Evolutionary conservation across 306 rosid species (phyloP).

Genomic region (Rosa chinensis): DNA sequence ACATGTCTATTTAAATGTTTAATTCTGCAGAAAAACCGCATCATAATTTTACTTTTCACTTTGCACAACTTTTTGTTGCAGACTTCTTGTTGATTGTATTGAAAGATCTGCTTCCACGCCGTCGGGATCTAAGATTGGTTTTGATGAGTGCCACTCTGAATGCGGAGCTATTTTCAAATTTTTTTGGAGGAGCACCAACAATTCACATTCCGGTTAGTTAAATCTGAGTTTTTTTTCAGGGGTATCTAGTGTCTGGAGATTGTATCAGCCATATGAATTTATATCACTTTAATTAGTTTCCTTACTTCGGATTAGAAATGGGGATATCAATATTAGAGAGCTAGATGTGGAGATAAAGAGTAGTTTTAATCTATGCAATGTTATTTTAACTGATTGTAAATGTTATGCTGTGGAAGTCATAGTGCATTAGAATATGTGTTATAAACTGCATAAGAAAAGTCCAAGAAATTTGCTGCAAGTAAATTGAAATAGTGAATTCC

Average conservation of each 20-base stretch:
- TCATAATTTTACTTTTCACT: background rate
- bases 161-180: slow-evolving; percentile 59
- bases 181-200: slow-evolving; percentile 56
- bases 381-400: background rate
- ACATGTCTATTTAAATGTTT: slow-evolving; percentile 2
- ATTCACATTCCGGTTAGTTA: slow-evolving; percentile 55
- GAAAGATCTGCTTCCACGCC: slow-evolving; percentile 58
- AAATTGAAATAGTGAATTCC: background rate
- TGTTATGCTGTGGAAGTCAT: background rate
- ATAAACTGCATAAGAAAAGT: background rate
- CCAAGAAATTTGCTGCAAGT: background rate
- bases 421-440: background rate
- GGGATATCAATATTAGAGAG: background rate
- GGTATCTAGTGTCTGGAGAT: background rate
- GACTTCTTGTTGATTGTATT: slow-evolving; percentile 56
- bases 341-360: background rate
- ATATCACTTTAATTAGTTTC: background rate
- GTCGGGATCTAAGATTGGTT: slow-evolving; percentile 51
- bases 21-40: slow-evolving; percentile 1
- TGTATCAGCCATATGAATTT: background rate
- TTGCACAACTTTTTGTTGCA: slow-evolving; percentile 22
- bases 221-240: slow-evolving; percentile 6
- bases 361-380: background rate
- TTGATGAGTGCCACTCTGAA: slow-evolving; percentile 65
- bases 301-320: background rate